A percentile compares a stretch with the other conserved stretches of the same genome.
Conservation (phyloP, 2,329 filamentous ascomycete species). For the Cercospora sp. region DNA sequence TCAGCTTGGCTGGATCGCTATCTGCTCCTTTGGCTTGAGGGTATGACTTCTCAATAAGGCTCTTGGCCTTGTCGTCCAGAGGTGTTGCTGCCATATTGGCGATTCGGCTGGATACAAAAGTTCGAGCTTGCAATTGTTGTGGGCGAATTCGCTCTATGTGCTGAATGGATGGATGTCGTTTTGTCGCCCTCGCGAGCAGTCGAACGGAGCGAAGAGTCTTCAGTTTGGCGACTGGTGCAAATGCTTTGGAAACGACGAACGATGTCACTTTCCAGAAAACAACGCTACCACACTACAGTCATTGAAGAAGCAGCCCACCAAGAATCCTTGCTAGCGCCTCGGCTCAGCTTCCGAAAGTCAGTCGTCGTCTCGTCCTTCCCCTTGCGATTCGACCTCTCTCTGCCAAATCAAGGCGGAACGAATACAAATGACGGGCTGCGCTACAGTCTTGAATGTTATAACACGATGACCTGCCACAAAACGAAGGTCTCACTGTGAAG, state of each 20-base stretch:
- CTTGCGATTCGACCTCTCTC: no score
- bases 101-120: conserved; percentile 7
- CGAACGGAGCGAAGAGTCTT: conserved; percentile 26
- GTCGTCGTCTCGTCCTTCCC: neutral
- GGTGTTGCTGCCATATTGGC: conserved; percentile 35
- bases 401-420: no score
- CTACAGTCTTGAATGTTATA: no score
- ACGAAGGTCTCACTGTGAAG: no score
- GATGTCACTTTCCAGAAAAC: neutral
- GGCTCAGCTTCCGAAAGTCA: neutral
- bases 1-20: conserved; percentile 39
- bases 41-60: conserved; percentile 38
- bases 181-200: conserved; percentile 29
- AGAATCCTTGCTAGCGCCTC: neutral
- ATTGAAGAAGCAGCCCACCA: neutral
- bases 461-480: no score
- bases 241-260: neutral
- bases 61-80: conserved; percentile 37
- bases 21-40: conserved; percentile 36
- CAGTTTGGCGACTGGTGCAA: conserved; percentile 28
- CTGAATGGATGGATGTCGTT: neutral
- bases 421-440: no score
- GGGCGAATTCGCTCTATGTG: neutral
- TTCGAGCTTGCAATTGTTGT: conserved; percentile 1
- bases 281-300: neutral